These are phyloP conservation scores for Neolentinus lepideus DNA, from an alignment of 1,284 basidiomycete genomes.

Conservation along the genomic window DNA sequence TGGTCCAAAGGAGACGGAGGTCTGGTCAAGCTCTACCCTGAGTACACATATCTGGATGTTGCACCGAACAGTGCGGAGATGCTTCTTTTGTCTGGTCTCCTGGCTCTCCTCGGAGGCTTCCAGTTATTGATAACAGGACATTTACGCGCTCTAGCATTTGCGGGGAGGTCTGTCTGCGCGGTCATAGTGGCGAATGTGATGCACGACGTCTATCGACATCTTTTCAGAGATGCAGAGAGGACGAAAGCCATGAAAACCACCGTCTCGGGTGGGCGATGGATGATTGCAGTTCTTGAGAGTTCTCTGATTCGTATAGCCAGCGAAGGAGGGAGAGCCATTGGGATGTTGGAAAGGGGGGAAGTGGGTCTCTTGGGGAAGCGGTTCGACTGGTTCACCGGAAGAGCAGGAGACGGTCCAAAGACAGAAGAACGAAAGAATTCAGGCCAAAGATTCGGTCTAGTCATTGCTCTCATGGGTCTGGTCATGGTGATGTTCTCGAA, in stretches of 20 bases:
- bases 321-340: conserved; percentile 40
- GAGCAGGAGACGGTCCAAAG: conserved; percentile 30
- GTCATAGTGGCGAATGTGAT: conserved; percentile 35
- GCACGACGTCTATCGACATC: conserved; percentile 42
- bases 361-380: conserved; percentile 27
- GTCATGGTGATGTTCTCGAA: not conserved
- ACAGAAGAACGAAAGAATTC: conserved; percentile 36
- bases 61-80: conserved; percentile 46
- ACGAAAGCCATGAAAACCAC: conserved; percentile 26
- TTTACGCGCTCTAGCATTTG: conserved; percentile 11
- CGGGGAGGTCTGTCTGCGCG: conserved; percentile 16
- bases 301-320: conserved; percentile 42
- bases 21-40: conserved; percentile 40
- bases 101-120: conserved; percentile 10
- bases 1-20: conserved; percentile 53
- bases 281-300: conserved; percentile 38
- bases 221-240: conserved; percentile 31
- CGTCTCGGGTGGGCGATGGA: conserved; percentile 27
- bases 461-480: conserved; percentile 10
- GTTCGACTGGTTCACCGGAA: conserved; percentile 51
- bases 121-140: conserved; percentile 9
- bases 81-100: conserved; percentile 22
- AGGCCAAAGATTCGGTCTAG: conserved; percentile 18
- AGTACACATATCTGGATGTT: conserved; percentile 35
- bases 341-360: conserved; percentile 38